Evolutionary conservation across 192 early-diverging fungal genomes (phyloP).

Genomic region (Pilaira anomala): DNA sequence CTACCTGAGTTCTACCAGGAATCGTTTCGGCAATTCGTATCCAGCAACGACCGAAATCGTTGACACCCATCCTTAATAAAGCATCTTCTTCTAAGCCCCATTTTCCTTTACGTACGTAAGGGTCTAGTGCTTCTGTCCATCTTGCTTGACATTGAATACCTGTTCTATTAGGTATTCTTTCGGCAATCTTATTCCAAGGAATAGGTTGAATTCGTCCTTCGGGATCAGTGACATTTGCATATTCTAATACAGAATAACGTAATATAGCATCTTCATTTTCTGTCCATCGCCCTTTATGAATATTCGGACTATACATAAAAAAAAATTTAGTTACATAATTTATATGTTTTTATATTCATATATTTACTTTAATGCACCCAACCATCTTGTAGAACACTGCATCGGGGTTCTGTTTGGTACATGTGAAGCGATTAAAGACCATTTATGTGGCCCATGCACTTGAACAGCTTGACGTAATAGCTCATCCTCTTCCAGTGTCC

Average conservation of each 20-base stretch:
- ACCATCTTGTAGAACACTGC: constrained; percentile 51
- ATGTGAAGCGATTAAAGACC: constrained; percentile 47
- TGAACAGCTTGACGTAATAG: constrained; percentile 38
- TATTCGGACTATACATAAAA: constrained; percentile 35
- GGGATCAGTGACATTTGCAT: constrained; percentile 33
- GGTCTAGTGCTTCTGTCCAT: constrained; percentile 59
- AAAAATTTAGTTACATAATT: background rate
- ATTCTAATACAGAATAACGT: constrained; percentile 42
- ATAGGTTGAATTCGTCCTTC: constrained; percentile 38
- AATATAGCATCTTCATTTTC: constrained; percentile 46
- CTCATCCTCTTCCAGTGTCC: constrained; percentile 47
- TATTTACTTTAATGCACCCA: constrained; percentile 44
- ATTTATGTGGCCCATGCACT: constrained; percentile 46
- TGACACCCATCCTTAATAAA: constrained; percentile 53
- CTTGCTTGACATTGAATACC: constrained; percentile 61
- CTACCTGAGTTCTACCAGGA: constrained; percentile 52
- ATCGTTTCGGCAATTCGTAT: constrained; percentile 59
- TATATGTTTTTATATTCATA: too few species aligned
- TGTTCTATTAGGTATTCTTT: constrained; percentile 47
- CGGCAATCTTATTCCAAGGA: constrained; percentile 49
- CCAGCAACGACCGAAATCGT: constrained; percentile 45
- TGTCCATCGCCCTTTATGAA: constrained; percentile 51
- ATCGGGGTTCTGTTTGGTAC: constrained; percentile 50
- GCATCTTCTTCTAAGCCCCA: constrained; percentile 52
- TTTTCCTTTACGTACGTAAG: constrained; percentile 49